These are phyloP conservation scores for Millerozyma miso DNA, from an alignment of 805 yeast species.

Conservation along the genomic window DNA sequence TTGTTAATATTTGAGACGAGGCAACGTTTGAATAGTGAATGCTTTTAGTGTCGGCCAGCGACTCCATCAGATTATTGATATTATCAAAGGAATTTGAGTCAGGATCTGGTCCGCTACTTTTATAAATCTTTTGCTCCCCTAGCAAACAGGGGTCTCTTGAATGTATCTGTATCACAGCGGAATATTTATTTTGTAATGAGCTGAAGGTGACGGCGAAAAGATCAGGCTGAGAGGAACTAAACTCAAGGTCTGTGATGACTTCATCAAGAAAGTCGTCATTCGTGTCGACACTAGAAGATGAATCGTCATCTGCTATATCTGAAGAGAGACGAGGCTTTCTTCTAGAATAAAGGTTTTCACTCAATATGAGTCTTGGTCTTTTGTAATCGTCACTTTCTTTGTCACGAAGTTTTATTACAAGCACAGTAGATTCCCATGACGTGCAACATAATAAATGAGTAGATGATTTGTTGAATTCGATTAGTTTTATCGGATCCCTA, in stretches of 20 bases:
- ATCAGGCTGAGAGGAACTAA: conserved; percentile 38
- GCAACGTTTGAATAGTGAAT: conserved; percentile 45
- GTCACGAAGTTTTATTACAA: conserved; percentile 65
- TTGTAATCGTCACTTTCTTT: conserved; percentile 40
- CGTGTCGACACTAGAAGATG: background rate
- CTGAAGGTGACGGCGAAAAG: conserved; percentile 35
- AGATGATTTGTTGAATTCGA: conserved; percentile 71
- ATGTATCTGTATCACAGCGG: conserved; percentile 28
- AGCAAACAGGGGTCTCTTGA: conserved; percentile 25
- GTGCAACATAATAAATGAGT: conserved; percentile 72
- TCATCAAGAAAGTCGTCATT: conserved; percentile 60
- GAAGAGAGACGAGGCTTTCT: background rate
- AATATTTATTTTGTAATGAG: conserved; percentile 30
- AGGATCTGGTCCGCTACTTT: conserved; percentile 12
- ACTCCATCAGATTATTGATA: conserved; percentile 13
- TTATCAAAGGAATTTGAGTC: background rate
- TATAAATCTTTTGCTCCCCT: background rate
- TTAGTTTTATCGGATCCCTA: conserved; percentile 73
- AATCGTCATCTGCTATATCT: conserved; percentile 4
- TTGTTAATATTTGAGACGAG: conserved; percentile 35
- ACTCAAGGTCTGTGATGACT: conserved; percentile 79
- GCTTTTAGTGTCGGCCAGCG: conserved; percentile 14
- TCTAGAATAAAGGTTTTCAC: conserved; percentile 19
- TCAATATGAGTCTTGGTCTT: conserved; percentile 38
- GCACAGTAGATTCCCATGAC: conserved; percentile 70